phyloP scores from a whole-genome alignment of 2,329 filamentous ascomycete genomes.

The Alternaria gansuensis region DNA sequence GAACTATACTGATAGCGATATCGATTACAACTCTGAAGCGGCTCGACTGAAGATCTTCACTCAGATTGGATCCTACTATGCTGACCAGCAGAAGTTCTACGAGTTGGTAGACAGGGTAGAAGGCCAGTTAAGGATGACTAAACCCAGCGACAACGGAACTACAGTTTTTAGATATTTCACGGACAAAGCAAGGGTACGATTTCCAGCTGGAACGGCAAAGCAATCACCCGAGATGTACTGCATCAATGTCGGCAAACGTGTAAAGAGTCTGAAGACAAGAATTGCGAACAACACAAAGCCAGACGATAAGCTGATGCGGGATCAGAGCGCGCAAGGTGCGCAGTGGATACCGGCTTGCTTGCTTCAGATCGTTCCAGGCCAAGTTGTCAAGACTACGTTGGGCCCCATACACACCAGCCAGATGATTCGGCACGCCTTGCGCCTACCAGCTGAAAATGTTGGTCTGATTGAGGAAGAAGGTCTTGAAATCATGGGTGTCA shows the following conservation, averaged over 20 bases:
- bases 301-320: neutral
- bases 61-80: neutral
- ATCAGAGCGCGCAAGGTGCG: constrained; percentile 1
- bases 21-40: neutral
- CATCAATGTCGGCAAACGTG: constrained; percentile 6
- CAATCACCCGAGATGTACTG: constrained; percentile 20
- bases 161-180: constrained; percentile 1
- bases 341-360: constrained; percentile 12
- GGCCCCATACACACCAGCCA: neutral
- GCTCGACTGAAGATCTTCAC: neutral
- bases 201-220: neutral
- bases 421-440: constrained; percentile 18
- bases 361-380: constrained; percentile 10
- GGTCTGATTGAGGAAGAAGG: constrained; percentile 16
- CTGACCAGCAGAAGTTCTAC: constrained; percentile 6
- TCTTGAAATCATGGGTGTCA: constrained; percentile 3
- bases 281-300: neutral
- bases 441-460: neutral
- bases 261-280: neutral
- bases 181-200: neutral
- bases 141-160: neutral
- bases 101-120: neutral
- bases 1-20: neutral
- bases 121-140: neutral
- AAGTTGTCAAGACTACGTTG: constrained; percentile 6